A percentile compares a stretch with the other conserved stretches of the same genome.
These are phyloP conservation scores for Aureobasidium sp. DNA, from an alignment of 2,329 filamentous ascomycete genomes.

Conservation along the genomic window DNA sequence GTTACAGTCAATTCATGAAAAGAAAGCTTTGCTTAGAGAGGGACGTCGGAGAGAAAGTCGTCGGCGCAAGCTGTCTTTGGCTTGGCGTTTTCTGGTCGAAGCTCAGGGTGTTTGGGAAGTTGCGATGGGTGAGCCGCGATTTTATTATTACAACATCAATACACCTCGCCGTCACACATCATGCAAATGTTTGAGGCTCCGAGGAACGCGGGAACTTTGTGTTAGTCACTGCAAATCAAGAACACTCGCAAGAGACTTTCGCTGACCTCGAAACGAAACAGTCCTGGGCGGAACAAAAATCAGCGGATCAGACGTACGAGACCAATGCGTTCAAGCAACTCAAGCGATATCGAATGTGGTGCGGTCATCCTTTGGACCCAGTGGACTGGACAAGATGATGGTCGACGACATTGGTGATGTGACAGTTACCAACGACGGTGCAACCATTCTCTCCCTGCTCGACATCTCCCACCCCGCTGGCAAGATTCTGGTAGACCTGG, in stretches of 20 bases:
- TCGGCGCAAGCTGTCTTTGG: background rate
- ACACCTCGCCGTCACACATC: background rate
- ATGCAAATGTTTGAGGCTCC: constrained; percentile 77
- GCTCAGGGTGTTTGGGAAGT: background rate
- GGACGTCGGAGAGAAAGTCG: background rate
- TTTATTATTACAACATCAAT: background rate
- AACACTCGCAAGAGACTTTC: background rate
- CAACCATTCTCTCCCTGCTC: constrained; percentile 88
- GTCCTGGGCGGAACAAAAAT: constrained; percentile 96
- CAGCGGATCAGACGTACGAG: constrained; percentile 89
- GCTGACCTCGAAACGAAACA: constrained; percentile 26
- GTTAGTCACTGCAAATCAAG: constrained; percentile 36
- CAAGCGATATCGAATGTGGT: constrained; percentile 98
- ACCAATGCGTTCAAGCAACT: constrained; percentile 94
- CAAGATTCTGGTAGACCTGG: constrained; percentile 95
- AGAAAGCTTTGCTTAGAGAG: background rate
- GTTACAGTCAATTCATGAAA: no score
- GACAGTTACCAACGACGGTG: constrained; percentile 97
- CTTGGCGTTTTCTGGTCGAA: background rate
- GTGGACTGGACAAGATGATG: constrained; percentile 99
- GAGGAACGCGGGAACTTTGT: constrained; percentile 84
- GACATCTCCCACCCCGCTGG: constrained; percentile 97
- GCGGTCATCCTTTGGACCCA: constrained; percentile 96
- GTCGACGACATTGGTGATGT: constrained; percentile 99
- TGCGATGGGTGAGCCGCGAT: background rate